Evolutionary conservation across 192 early-diverging fungal genomes (phyloP), one percentile per base, ranked within the genome.

Genomic region (Backusella westeae): DNA sequence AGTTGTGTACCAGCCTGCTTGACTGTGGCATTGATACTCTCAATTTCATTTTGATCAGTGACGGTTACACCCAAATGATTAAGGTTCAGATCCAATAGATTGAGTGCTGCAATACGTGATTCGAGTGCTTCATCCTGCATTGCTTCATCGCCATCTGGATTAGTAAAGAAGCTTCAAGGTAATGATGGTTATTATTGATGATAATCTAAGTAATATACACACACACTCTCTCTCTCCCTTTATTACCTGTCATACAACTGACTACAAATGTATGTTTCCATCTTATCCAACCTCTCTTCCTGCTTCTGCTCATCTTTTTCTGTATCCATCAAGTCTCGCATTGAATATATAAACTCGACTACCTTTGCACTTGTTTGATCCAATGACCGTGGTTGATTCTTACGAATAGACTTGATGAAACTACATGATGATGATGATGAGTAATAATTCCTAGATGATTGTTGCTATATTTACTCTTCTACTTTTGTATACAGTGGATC

Each of bases 51-150:
- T 9, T 67, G 76, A 69, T 84, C 75, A 5, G 80, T 77, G 29
- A 86, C 67, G 0, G 80, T 75, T 19, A 93, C 84, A 1, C 91
- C 91, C 59, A 93, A 65, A 70, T 93, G 88, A 1, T 83, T 84
- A 10, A 91, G 79, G 12, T 82, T 78, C 46, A 93, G 70, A 21
- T 89, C 91, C 8, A 91, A 81, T 39, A 90, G 68, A 59, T 91
- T 91, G 8, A 93, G 77, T 19, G 92, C 92, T 2, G 89, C 90
- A 34, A 92, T 89, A 36, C 89, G 87, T 71, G 90, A 89, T 23
- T 87, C 88, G 29, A 92, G 77, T 56, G 84, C 86, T 69, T 91
- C 89, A 69, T 93, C 92, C 17, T 85, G 87, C 69, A 81, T 69
- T 1, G 83, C 80, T 44, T 91, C 92, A 75, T 90, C 87, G 34